Evolutionary conservation across 306 rosid genomes (phyloP), one percentile per base, ranked within the genome.

Genomic region (Sindora glabra): DNA sequence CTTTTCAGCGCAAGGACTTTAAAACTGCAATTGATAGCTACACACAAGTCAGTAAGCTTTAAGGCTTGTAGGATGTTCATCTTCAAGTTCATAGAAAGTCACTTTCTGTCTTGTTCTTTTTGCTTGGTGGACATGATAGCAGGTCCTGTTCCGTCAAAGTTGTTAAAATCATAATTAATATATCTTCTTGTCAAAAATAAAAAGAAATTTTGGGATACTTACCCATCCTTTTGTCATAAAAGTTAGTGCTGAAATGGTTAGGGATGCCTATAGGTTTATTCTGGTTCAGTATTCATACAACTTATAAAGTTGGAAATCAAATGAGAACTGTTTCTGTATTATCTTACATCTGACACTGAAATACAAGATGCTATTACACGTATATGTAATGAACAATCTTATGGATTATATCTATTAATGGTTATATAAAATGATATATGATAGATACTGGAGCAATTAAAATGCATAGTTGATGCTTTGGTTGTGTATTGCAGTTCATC

Each of bases 1-100:
- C 95, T 70, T 92, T 92, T 56, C 81, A 94, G 67, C 90, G 76
- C 40, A 92, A 89, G 58, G 95, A 86, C 58, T 81, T 80, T 42
- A 70, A 70, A 73, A 71, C 82, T 54, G 90, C 95, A 60, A 83
- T 80, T 15, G 94, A 86, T 53, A 82, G 83, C 78, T 92, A 83
- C 64, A 72, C 89, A 1, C 81, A 76, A 94, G 99, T 92, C 45
- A 46, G 78, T 67, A 54, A 32, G 32, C 19, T 64, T 68, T 25
- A 49, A 46, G 24, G 56, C 41, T 62, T 48, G 16, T 47, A 12
- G n/a, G n/a, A n/a, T n/a, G n/a, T n/a, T n/a, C n/a, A n/a, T n/a
- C n/a, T n/a, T n/a, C n/a, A n/a, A n/a, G n/a, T n/a, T n/a, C 32
- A 41, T 64, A 21, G 32, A 22, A 37, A 47, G 29, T 25, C 58